phyloP scores from a whole-genome alignment of 1,139 yeast species.

The Debaryomyces nepalensis region DNA sequence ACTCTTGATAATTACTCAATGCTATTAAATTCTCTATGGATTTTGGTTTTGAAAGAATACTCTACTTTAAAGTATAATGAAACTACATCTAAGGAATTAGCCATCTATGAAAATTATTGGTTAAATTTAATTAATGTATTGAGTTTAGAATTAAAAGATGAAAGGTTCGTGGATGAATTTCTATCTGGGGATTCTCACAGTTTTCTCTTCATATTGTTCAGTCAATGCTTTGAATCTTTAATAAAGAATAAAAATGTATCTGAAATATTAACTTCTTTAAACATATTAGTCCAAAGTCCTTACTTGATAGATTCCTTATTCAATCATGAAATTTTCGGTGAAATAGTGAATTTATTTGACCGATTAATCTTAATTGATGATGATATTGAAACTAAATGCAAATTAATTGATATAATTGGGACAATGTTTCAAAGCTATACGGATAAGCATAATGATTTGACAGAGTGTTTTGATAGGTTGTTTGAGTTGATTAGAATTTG shows the following conservation, averaged over 20 bases:
- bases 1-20: slow-evolving; percentile 64
- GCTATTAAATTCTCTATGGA: slow-evolving; percentile 77
- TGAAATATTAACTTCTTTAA: slow-evolving; percentile 57
- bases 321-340: slow-evolving; percentile 72
- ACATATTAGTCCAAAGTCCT: slow-evolving; percentile 59
- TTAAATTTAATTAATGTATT: slow-evolving; percentile 77
- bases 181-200: slow-evolving; percentile 69
- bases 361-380: slow-evolving; percentile 68
- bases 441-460: slow-evolving; percentile 23
- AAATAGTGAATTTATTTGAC: slow-evolving; percentile 76
- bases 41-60: slow-evolving; percentile 72
- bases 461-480: slow-evolving; percentile 70
- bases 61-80: slow-evolving; percentile 66
- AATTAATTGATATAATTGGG: slow-evolving; percentile 60
- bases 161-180: slow-evolving; percentile 43
- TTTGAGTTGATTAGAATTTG: slow-evolving; percentile 81
- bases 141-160: slow-evolving; percentile 62
- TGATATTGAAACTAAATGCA: slow-evolving; percentile 52
- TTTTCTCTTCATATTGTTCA: slow-evolving; percentile 79
- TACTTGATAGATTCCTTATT: slow-evolving; percentile 65
- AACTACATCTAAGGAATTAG: slow-evolving; percentile 53
- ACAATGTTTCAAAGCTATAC: slow-evolving; percentile 46
- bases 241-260: slow-evolving; percentile 49
- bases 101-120: slow-evolving; percentile 72
- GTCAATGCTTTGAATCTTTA: slow-evolving; percentile 81